Conservation (phyloP, 495 filamentous ascomycete genomes). For the Evernia prunastri region DNA sequence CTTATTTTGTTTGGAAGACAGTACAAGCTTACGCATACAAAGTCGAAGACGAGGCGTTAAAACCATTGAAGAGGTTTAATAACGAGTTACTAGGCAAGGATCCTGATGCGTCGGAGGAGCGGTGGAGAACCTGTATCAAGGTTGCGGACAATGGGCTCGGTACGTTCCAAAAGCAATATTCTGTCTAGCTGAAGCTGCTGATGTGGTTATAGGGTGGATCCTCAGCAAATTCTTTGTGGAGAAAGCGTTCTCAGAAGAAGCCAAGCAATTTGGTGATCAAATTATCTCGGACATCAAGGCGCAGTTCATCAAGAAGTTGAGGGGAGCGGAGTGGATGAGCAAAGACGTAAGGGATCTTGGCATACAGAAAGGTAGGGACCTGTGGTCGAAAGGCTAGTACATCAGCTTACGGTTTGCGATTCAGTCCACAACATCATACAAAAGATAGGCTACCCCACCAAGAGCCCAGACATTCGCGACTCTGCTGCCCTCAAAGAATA, state of each 20-base stretch:
- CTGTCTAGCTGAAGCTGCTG: not conserved
- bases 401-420: not conserved
- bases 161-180: conserved; percentile 1
- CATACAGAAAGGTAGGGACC: conserved; percentile 53
- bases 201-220: conserved; percentile 37
- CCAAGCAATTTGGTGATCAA: conserved; percentile 59
- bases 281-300: conserved; percentile 65
- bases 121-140: conserved; percentile 62
- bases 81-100: conserved; percentile 55
- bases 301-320: conserved; percentile 55
- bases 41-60: conserved; percentile 53
- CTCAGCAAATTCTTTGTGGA: conserved; percentile 63
- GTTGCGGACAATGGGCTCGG: conserved; percentile 49
- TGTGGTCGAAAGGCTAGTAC: not conserved
- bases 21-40: conserved; percentile 44
- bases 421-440: conserved; percentile 61
- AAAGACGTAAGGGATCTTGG: conserved; percentile 55
- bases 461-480: conserved; percentile 56
- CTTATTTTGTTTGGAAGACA: conserved; percentile 57
- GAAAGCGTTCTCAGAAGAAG: conserved; percentile 55
- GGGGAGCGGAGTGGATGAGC: conserved; percentile 61
- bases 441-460: conserved; percentile 68
- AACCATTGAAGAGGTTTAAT: conserved; percentile 52
- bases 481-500: conserved; percentile 50
- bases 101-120: conserved; percentile 54